Base-by-base conservation (phyloP, 805 yeast genomes). In the Spathaspora arborariae region DNA sequence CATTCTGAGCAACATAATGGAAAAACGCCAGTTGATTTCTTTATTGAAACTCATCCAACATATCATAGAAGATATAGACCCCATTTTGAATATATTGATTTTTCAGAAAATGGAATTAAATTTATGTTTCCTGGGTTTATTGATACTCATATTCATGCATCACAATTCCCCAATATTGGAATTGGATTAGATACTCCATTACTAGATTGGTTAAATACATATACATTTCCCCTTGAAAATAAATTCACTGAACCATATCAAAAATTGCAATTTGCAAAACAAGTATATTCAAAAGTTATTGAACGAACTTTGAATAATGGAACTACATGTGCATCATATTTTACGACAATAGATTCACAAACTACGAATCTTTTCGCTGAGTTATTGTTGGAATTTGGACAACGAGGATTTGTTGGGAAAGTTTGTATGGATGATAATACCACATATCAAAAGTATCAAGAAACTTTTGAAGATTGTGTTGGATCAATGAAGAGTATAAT, bases 341-440 rank as follows among this genome's bases (percentile, higher is more conserved):
- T 82, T 63, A 92, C 97, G 3, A 90, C 98, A 0, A 83, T 88
- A 40, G 96, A 92, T 59, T 71, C 83, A 0, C 79, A 78, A 5
- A 82, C 96, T 3, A 79, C 97, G 2, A 84, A 84, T 44, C 56
- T 84, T 33, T 77, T 94, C 57, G 96, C 96, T 1, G 85, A 84
- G 48, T 61, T 85, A 13, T 81, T 92, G 30, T 67, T 82, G 10
- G 50, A 70, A 35, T 55, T 68, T 24, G 96, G 96, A 34, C 98
- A 91, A 65, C 73, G 97, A 50, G 97, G 96, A 0, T 76, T 87
- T 45, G 81, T 94, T 34, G 99, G 99, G 3, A 84, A 92, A 56
- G 96, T 89, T 18, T 94, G 98, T 62, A 94, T 94, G 98, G 85
- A 90, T 60, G 77, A 79, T 50, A 84, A 88, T 66, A 79, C 88